Evolutionary conservation across 768 basidiomycete genomes (phyloP).

Genomic region (Boletus rubescentipes): DNA sequence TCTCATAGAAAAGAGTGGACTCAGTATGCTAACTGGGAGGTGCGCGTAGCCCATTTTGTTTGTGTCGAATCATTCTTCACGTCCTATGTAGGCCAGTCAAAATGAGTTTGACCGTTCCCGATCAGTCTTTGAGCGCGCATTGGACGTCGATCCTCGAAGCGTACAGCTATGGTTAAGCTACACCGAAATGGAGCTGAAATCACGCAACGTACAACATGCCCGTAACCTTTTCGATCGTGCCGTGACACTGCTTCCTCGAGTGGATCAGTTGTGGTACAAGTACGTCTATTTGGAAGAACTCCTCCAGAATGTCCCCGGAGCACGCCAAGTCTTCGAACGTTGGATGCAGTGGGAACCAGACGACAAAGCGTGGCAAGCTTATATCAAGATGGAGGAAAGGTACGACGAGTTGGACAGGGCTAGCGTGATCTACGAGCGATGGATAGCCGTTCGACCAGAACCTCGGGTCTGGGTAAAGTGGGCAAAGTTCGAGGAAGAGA

Average conservation of each 20-base stretch:
- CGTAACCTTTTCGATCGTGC: constrained; percentile 97
- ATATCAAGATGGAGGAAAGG: constrained; percentile 95
- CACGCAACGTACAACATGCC: constrained; percentile 95
- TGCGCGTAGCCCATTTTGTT: constrained; percentile 28
- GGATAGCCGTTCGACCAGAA: constrained; percentile 75
- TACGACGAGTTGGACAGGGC: constrained; percentile 92
- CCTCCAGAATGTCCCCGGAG: constrained; percentile 92
- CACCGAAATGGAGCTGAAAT: constrained; percentile 97
- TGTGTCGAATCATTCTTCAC: background rate
- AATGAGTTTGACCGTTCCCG: constrained; percentile 94
- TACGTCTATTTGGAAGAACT: constrained; percentile 99
- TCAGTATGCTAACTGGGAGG: constrained; percentile 86
- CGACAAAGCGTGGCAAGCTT: constrained; percentile 99
- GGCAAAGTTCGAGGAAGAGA: constrained; percentile 85
- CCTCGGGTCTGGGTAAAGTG: constrained; percentile 84
- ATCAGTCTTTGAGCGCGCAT: constrained; percentile 93
- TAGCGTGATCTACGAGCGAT: constrained; percentile 89
- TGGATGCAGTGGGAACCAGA: constrained; percentile 99
- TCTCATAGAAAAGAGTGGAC: constrained; percentile 76
- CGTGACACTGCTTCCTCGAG: constrained; percentile 92
- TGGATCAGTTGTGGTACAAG: constrained; percentile 99
- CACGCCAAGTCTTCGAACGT: constrained; percentile 95
- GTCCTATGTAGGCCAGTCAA: constrained; percentile 70
- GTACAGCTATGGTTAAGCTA: constrained; percentile 93
- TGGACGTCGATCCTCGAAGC: constrained; percentile 91